Conservation (phyloP, 2,329 filamentous ascomycete genomes). For the Pseudopyricularia cyperi region DNA sequence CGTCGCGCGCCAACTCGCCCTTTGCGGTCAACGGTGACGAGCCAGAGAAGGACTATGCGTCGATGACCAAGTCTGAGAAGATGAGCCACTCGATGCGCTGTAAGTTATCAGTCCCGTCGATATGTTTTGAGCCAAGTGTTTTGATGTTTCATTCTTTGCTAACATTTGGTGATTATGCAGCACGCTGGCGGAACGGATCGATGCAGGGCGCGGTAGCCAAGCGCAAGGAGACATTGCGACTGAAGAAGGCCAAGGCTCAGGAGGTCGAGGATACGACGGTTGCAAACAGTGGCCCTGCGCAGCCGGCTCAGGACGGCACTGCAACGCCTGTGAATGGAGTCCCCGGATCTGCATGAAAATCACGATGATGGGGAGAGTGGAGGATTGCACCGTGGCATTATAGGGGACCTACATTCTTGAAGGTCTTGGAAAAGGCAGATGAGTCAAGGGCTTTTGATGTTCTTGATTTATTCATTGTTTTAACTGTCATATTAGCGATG, state of each 20-base stretch:
- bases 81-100: constrained; percentile 55
- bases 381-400: too few relatives aligned
- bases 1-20: constrained; percentile 1
- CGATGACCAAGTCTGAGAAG: constrained; percentile 53
- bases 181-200: constrained; percentile 46
- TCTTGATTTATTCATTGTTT: too few relatives aligned
- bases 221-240: constrained; percentile 44
- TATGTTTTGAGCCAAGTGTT: not conserved
- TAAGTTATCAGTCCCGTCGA: constrained; percentile 19
- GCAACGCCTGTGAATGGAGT: not conserved
- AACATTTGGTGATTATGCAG: constrained; percentile 15
- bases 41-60: constrained; percentile 40
- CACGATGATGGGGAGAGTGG: too few relatives aligned
- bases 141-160: not conserved
- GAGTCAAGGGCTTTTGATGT: too few relatives aligned
- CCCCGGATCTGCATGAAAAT: not conserved
- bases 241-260: constrained; percentile 31
- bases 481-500: too few relatives aligned
- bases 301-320: not conserved
- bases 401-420: too few relatives aligned
- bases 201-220: constrained; percentile 49
- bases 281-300: not conserved
- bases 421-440: too few relatives aligned
- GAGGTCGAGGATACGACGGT: constrained; percentile 8
- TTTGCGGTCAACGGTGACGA: constrained; percentile 18